These are phyloP conservation scores for Boletus rufocinnamomeus DNA, from an alignment of 768 basidiomycete species.

Conservation along the genomic window DNA sequence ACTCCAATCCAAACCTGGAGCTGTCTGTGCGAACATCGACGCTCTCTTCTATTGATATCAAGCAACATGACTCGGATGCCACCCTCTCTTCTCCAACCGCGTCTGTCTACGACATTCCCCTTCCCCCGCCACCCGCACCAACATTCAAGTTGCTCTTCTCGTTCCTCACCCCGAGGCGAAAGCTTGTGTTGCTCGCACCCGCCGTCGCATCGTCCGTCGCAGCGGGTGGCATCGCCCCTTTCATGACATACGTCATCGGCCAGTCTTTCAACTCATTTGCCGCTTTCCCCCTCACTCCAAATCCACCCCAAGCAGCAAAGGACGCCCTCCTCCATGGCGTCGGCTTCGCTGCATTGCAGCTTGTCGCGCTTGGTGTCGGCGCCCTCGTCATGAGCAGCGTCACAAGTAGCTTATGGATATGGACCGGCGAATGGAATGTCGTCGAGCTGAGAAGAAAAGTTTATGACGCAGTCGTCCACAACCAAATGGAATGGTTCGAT, in stretches of 20 bases:
- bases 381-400: slow-evolving; percentile 72
- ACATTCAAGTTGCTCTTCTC: slow-evolving; percentile 68
- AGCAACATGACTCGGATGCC: slow-evolving; percentile 13
- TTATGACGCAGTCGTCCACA: slow-evolving; percentile 63
- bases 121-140: slow-evolving; percentile 42
- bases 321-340: slow-evolving; percentile 55
- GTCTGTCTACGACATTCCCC: slow-evolving; percentile 22
- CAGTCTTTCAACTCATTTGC: slow-evolving; percentile 75
- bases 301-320: slow-evolving; percentile 46
- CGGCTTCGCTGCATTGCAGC: slow-evolving; percentile 62
- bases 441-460: slow-evolving; percentile 66
- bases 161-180: slow-evolving; percentile 57
- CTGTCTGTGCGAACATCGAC: slow-evolving; percentile 24
- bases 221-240: slow-evolving; percentile 74
- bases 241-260: slow-evolving; percentile 84
- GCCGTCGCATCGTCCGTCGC: slow-evolving; percentile 61
- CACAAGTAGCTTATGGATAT: slow-evolving; percentile 82
- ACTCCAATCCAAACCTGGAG: slow-evolving; percentile 17
- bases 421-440: slow-evolving; percentile 80
- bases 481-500: slow-evolving; percentile 93
- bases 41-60: slow-evolving; percentile 23
- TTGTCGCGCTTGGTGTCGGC: slow-evolving; percentile 64
- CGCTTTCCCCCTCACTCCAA: slow-evolving; percentile 47
- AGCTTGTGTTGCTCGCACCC: slow-evolving; percentile 60
- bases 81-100: slow-evolving; percentile 13